Base-by-base conservation (phyloP, 176 grass and related monocot species). In the Triticum turgidum region DNA sequence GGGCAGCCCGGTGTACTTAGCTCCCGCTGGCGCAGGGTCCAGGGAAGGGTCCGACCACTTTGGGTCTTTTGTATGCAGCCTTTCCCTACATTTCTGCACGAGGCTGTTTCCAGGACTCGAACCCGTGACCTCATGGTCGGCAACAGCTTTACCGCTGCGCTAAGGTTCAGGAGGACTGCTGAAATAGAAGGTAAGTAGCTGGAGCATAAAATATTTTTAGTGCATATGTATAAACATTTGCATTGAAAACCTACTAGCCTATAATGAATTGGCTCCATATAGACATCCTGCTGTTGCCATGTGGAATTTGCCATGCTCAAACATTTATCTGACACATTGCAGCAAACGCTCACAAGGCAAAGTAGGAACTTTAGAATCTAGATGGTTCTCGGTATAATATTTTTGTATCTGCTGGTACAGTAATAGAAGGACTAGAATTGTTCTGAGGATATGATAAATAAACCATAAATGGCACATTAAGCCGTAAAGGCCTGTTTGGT, bases 391-490 rank as follows among this genome's bases (percentile, higher is more conserved):
- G 72, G 64, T 63, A 39, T 45, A 17, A 25, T 56, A 82, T 12
- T 52, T 73, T 79, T 79, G 34, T 34, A 65, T 54, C 11, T 20
- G 14, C n/a, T 7, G 39, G 21, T 32, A 61, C 25, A 67, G 5
- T 47, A 73, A 84, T 10, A 65, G 65, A 82, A 82, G 24, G 58
- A 27, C 77, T 6, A 9, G 2, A 67, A 14, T 35, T 71, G 2
- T 47, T 79, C 44, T 45, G 8, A 80, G 58, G 47, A 59, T 79
- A 21, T 37, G 62, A 90, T 17, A 34, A 33, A 41, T 63, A 79
- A 78, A 33, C 18, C 44, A 61, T 35, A 87, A 63, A 81, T 87
- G 9, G 14, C 65, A 83, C 14, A 67, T 59, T 83, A 83, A 78
- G 14, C 33, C 65, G 0, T 42, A 42, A 62, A 42, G 56, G 74